These are phyloP conservation scores for Raddia distichophylla DNA, from an alignment of 176 grass and related monocot genomes.

Conservation along the genomic window DNA sequence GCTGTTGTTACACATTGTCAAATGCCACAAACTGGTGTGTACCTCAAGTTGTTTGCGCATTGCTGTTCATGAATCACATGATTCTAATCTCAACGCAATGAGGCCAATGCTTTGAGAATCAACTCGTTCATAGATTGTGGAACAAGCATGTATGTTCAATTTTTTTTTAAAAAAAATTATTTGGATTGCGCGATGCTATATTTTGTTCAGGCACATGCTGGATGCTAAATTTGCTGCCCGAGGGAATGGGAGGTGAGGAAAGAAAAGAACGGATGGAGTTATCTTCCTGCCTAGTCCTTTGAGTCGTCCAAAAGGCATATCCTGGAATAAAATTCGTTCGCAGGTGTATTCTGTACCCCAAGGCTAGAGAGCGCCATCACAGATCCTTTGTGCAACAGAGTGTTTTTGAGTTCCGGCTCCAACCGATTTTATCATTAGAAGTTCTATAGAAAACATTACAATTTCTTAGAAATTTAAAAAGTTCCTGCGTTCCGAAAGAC, in stretches of 20 bases:
- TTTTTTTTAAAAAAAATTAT: too few relatives aligned
- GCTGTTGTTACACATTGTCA: background rate
- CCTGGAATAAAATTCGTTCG: constrained; percentile 30
- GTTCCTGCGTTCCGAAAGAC: background rate
- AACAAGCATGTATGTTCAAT: background rate
- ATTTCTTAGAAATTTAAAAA: background rate
- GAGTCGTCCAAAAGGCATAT: constrained; percentile 44
- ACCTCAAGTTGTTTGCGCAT: background rate
- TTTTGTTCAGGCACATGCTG: too few relatives aligned
- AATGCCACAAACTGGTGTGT: background rate
- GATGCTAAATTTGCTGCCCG: background rate
- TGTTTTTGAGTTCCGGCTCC: too few relatives aligned
- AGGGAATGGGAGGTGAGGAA: background rate
- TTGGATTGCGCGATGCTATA: too few relatives aligned
- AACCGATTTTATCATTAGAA: too few relatives aligned
- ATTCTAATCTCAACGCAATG: background rate
- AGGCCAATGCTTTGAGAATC: background rate
- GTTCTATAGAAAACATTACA: too few relatives aligned
- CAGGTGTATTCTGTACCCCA: constrained; percentile 16
- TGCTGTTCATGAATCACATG: background rate
- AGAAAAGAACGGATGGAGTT: background rate
- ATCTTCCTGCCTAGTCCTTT: constrained; percentile 19
- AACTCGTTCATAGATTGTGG: background rate
- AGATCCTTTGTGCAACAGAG: constrained; percentile 12
- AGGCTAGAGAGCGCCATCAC: background rate